Evolutionary conservation across 768 basidiomycete species (phyloP), one percentile per base, ranked within the genome.

Genomic region (Suillus variegatus): DNA sequence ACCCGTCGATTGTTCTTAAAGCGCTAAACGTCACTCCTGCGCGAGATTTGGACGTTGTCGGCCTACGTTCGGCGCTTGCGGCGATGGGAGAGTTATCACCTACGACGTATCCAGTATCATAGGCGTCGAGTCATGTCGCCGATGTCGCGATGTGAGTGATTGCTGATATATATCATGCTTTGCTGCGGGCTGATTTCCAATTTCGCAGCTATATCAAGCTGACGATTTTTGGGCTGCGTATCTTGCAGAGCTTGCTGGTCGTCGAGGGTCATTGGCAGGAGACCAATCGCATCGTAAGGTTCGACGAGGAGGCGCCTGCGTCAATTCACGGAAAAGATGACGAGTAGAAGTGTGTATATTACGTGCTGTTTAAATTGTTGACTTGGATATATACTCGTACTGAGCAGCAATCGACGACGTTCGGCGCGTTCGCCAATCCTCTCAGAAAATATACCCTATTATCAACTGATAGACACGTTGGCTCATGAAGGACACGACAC

Each of bases 251-350:
- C 4, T 46, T 46, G 20, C 9, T 46, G 44, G 18, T 46, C 20
- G 44, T 20, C 0, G 44, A 46, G 16, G 0, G 90, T 92, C 4
- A 90, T 89, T 0, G 94, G 94, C 4, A 85, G 77, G 61, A 95
- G 84, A 22, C 90, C 85, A 40, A 95, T 82, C 40, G 95, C 78
- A 72, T 96, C 93, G 76, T 93, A 96, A 2, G 82, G 77, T 8
- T 82, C 78, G 72, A 91, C 84, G 1, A 90, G 71, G 84, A 74
- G 1, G 85, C 76, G 71, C 91, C 92, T 20, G 86, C 84, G 64
- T 87, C 88, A 55, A 5, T 61, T 47, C 44, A 51, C 40, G 49
- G 46, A 46, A 10, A 46, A 46, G 20, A n/a, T 46, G 46, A 10
- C 20, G n/a, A 46, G 46, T 10, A 32, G 46, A n/a, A 49, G 6